Conservation (phyloP, 129 eudicot genomes). For the Mikania micrantha region DNA sequence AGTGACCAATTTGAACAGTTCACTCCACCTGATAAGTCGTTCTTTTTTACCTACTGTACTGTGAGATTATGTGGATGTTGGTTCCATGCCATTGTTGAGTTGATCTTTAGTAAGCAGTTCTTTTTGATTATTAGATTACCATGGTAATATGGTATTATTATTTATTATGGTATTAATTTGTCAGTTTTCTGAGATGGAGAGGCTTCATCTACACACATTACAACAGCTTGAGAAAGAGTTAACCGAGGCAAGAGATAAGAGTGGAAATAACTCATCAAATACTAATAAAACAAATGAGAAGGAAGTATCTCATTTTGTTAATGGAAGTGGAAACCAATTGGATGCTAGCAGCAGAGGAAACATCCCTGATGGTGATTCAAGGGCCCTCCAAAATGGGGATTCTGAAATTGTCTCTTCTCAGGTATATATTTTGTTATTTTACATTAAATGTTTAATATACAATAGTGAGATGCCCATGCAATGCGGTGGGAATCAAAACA, state of each 20-base stretch:
- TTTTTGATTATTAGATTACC: not conserved
- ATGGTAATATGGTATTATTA: not conserved
- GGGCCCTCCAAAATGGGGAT: constrained; percentile 43
- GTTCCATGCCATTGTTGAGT: not conserved
- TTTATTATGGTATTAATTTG: not conserved
- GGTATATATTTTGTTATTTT: constrained; percentile 23
- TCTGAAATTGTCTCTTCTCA: constrained; percentile 42
- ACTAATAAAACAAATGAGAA: constrained; percentile 33
- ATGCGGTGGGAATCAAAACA: too few relatives aligned
- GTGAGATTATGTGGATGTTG: not conserved
- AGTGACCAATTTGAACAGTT: not conserved
- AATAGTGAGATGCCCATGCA: too few relatives aligned
- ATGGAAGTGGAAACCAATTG: constrained; percentile 44
- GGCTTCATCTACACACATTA: constrained; percentile 56
- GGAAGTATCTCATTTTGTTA: constrained; percentile 50
- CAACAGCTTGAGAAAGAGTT: constrained; percentile 84
- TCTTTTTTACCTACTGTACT: not conserved
- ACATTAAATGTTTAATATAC: not conserved
- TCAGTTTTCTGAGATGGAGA: constrained; percentile 82
- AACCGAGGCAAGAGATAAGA: constrained; percentile 71
- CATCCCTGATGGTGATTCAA: constrained; percentile 35
- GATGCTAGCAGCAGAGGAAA: constrained; percentile 42
- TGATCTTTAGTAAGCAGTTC: not conserved
- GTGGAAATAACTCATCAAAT: constrained; percentile 42
- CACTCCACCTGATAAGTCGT: not conserved